phyloP scores from a whole-genome alignment of 345 rosid species.

The Alliaria petiolata region DNA sequence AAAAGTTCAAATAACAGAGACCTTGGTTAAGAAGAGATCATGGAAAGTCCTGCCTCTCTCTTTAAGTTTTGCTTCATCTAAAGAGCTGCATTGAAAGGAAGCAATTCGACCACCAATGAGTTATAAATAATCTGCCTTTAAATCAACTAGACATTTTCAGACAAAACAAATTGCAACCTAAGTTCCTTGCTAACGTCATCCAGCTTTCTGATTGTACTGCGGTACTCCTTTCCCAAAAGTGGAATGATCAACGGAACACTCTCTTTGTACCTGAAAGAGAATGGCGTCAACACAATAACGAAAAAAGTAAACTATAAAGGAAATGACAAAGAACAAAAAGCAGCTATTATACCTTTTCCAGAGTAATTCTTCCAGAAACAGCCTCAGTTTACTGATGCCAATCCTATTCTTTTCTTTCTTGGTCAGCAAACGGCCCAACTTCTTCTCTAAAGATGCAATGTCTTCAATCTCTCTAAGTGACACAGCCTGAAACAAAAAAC shows the following conservation, averaged over 20 bases:
- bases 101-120: neutral
- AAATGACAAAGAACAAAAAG: neutral
- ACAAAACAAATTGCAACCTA: slow-evolving; percentile 45
- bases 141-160: slow-evolving; percentile 10
- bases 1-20: slow-evolving; percentile 15
- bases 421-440: slow-evolving; percentile 73
- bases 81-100: slow-evolving; percentile 51
- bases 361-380: slow-evolving; percentile 78
- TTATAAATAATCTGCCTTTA: neutral
- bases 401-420: slow-evolving; percentile 73
- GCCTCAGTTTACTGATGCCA: slow-evolving; percentile 85
- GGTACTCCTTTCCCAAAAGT: slow-evolving; percentile 83
- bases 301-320: neutral
- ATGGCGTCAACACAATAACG: slow-evolving; percentile 6
- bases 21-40: slow-evolving; percentile 90
- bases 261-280: slow-evolving; percentile 72
- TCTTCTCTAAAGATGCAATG: slow-evolving; percentile 64
- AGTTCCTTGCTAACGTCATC: slow-evolving; percentile 76
- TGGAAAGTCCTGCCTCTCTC: slow-evolving; percentile 86
- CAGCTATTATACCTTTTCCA: slow-evolving; percentile 66
- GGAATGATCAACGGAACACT: slow-evolving; percentile 88
- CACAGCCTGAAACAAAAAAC: slow-evolving; percentile 48
- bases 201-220: slow-evolving; percentile 58
- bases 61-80: slow-evolving; percentile 86
- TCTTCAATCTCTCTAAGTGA: slow-evolving; percentile 72